Evolutionary conservation across 495 filamentous ascomycete genomes (phyloP).

Genomic region (Tuber microsphaerosporum): DNA sequence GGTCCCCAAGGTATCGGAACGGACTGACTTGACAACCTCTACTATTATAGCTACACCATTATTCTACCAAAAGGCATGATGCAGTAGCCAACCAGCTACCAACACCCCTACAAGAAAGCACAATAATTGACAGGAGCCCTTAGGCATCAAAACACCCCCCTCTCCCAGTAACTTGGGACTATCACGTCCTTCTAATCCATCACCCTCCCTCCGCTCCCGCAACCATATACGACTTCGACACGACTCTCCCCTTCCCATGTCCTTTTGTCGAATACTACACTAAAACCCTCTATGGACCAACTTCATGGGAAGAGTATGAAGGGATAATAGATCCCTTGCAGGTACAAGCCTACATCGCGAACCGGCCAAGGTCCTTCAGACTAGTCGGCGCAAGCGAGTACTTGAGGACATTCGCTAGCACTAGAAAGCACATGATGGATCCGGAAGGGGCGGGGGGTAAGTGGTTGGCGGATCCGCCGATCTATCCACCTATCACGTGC

Average conservation of each 20-base stretch:
- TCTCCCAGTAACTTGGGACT: conserved; percentile 34
- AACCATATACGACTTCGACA: conserved; percentile 39
- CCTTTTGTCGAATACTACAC: conserved; percentile 20
- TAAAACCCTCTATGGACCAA: conserved; percentile 18
- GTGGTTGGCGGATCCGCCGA: conserved; percentile 19
- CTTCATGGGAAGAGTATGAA: background rate
- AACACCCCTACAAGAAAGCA: background rate
- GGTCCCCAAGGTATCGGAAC: background rate
- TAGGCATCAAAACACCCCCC: conserved; percentile 5
- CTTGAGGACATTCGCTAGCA: conserved; percentile 25
- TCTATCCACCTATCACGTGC: conserved; percentile 20
- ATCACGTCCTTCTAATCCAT: conserved; percentile 36
- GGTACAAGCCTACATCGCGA: conserved; percentile 2
- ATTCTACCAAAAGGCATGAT: conserved; percentile 24
- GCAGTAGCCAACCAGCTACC: background rate
- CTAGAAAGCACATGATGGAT: conserved; percentile 32
- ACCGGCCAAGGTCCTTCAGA: conserved; percentile 19
- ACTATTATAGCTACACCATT: conserved; percentile 13
- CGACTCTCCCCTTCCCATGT: conserved; percentile 29
- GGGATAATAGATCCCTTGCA: background rate
- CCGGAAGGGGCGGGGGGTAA: background rate
- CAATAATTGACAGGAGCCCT: background rate
- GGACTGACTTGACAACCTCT: background rate
- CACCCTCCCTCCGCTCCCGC: conserved; percentile 10
- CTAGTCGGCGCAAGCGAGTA: conserved; percentile 20